Percentiles rank a stretch among this genome's conserved stretches.
phyloP scores from a whole-genome alignment of 2,329 filamentous ascomycete genomes.

The Aspergillus sp. region DNA sequence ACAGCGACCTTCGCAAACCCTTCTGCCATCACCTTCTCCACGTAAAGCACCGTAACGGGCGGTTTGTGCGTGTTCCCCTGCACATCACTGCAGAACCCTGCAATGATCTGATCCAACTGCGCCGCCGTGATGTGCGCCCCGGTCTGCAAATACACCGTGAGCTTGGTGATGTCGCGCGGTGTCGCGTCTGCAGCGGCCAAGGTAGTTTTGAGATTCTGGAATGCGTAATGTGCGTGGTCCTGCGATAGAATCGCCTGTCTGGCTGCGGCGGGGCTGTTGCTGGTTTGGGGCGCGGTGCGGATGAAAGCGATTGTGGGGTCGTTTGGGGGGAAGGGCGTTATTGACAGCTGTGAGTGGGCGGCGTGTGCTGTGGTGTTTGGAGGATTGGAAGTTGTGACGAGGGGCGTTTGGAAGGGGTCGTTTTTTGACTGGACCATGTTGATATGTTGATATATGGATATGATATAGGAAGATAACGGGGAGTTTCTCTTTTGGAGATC shows the following conservation, averaged over 20 bases:
- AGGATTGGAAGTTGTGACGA: neutral
- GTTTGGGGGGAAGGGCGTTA: neutral
- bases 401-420: neutral
- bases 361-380: neutral
- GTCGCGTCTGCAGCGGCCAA: neutral
- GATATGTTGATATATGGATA: too few relatives aligned
- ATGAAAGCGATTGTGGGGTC: neutral
- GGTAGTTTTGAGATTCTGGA: neutral
- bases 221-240: neutral
- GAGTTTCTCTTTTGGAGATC: too few relatives aligned
- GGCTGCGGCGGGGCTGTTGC: too few relatives aligned
- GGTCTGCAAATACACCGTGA: neutral
- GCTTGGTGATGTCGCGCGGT: neutral
- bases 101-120: neutral
- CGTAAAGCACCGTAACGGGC: neutral
- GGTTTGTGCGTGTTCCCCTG: neutral
- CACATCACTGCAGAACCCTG: neutral
- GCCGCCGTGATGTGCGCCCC: neutral
- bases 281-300: neutral
- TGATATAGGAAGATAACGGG: too few relatives aligned
- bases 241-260: slow-evolving; percentile 8
- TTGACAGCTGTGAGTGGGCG: neutral
- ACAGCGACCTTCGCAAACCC: neutral
- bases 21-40: neutral
- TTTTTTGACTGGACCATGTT: too few relatives aligned